Evolutionary conservation across 1,284 basidiomycete genomes (phyloP).

Genomic region (Sanguinoderma infundibulare): DNA sequence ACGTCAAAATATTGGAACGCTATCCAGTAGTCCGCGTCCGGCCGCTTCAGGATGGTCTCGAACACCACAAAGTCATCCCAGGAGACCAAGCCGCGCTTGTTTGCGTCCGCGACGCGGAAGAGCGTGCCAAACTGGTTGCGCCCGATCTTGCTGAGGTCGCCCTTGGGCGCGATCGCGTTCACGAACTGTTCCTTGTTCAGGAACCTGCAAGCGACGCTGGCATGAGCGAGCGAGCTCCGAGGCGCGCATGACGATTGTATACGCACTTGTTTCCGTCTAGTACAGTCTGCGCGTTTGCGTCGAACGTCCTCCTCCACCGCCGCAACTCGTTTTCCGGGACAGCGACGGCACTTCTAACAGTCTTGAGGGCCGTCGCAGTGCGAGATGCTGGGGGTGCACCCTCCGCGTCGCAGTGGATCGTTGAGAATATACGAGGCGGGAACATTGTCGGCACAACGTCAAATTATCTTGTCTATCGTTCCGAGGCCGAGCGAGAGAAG

Average conservation of each 20-base stretch:
- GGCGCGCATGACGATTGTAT: neutral
- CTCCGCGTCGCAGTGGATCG: conserved; percentile 53
- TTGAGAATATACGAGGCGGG: conserved; percentile 46
- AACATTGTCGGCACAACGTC: conserved; percentile 26
- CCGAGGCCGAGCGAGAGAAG: neutral
- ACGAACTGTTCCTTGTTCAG: conserved; percentile 87
- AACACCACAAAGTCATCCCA: conserved; percentile 97
- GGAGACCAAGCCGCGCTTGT: conserved; percentile 79
- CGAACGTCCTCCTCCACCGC: conserved; percentile 87
- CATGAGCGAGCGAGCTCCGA: neutral
- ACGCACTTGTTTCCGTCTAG: conserved; percentile 83
- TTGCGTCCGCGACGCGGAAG: conserved; percentile 88
- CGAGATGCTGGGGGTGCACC: conserved; percentile 34
- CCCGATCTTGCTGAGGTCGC: conserved; percentile 84
- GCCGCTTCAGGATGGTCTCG: conserved; percentile 86
- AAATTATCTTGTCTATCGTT: conserved; percentile 1
- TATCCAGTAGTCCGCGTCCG: conserved; percentile 95
- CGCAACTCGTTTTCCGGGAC: conserved; percentile 83
- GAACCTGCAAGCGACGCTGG: conserved; percentile 51
- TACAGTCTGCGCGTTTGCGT: conserved; percentile 74
- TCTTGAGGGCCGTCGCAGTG: conserved; percentile 59
- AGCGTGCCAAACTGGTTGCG: conserved; percentile 87
- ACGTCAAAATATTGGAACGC: conserved; percentile 96
- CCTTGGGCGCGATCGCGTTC: conserved; percentile 88
- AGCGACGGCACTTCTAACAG: conserved; percentile 69